phyloP scores from a whole-genome alignment of 371 early-diverging fungal genomes.

The Funneliformis caledonium region DNA sequence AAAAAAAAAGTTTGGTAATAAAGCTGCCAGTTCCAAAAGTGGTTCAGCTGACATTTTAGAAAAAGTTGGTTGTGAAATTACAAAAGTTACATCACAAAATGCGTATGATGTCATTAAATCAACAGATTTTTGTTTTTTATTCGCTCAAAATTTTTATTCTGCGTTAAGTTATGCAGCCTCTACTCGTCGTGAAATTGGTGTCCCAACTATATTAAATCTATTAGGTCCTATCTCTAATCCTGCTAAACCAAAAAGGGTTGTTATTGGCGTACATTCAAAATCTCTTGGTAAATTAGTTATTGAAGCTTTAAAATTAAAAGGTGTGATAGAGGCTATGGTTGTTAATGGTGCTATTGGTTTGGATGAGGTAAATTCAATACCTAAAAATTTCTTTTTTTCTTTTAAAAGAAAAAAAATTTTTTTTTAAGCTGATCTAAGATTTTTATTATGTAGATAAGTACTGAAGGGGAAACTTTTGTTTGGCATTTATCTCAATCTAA shows the following conservation, averaged over 20 bases:
- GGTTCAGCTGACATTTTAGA: conserved; percentile 96
- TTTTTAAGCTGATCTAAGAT: background rate
- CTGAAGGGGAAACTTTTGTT: conserved; percentile 75
- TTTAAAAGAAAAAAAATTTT: conserved; percentile 36
- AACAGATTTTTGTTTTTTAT: conserved; percentile 89
- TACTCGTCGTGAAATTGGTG: conserved; percentile 85
- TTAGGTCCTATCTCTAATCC: conserved; percentile 95
- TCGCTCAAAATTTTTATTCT: conserved; percentile 91
- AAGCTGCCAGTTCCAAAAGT: conserved; percentile 91
- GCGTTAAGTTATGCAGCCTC: conserved; percentile 85
- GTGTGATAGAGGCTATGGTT: conserved; percentile 81
- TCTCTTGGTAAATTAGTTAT: conserved; percentile 83
- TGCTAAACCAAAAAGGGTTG: conserved; percentile 77
- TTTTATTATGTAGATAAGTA: conserved; percentile 61
- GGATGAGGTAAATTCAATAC: conserved; percentile 66
- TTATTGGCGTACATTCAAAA: conserved; percentile 89
- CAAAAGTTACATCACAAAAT: conserved; percentile 63
- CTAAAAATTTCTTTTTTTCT: background rate
- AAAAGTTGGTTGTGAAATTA: conserved; percentile 77
- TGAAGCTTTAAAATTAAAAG: conserved; percentile 77
- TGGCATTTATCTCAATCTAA: conserved; percentile 70
- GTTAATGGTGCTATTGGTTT: conserved; percentile 82
- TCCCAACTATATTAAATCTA: conserved; percentile 94
- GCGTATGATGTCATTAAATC: conserved; percentile 68
- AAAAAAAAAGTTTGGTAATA: conserved; percentile 83